A percentile compares a stretch with the other conserved stretches of the same genome.
phyloP scores from a whole-genome alignment of 2,329 filamentous ascomycete genomes.

The Fusarium paranaense region DNA sequence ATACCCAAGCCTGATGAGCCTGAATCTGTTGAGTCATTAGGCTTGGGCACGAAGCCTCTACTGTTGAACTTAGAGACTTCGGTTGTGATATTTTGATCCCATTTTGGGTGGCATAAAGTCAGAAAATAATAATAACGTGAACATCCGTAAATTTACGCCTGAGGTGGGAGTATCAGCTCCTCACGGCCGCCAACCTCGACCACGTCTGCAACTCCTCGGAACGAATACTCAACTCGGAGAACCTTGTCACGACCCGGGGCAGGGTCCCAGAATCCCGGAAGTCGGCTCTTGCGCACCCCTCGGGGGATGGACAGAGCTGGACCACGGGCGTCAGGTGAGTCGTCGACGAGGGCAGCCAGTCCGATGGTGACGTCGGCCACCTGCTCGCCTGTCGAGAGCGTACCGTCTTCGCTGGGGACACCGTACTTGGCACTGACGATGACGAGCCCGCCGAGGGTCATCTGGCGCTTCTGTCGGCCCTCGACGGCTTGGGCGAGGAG shows the following conservation, averaged over 20 bases:
- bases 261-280: conserved; percentile 65
- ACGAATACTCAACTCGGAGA: conserved; percentile 59
- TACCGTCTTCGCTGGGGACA: conserved; percentile 47
- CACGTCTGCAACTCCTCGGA: conserved; percentile 48
- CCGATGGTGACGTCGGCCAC: conserved; percentile 63
- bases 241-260: conserved; percentile 57
- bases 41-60: neutral
- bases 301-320: conserved; percentile 52
- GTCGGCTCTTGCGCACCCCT: conserved; percentile 56
- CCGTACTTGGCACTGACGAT: conserved; percentile 63
- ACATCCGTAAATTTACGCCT: conserved; percentile 9
- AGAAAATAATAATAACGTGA: neutral
- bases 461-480: conserved; percentile 51
- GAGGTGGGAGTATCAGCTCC: conserved; percentile 40
- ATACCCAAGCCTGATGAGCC: neutral
- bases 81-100: neutral
- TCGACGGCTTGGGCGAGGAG: conserved; percentile 56
- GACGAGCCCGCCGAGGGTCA: conserved; percentile 55
- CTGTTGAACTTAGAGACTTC: neutral
- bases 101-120: neutral
- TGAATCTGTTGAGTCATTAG: neutral
- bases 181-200: conserved; percentile 38
- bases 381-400: conserved; percentile 52
- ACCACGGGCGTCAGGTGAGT: conserved; percentile 33
- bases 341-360: conserved; percentile 58